Conservation (phyloP, 2,329 filamentous ascomycete species). For the Stemphylium lycopersici region DNA sequence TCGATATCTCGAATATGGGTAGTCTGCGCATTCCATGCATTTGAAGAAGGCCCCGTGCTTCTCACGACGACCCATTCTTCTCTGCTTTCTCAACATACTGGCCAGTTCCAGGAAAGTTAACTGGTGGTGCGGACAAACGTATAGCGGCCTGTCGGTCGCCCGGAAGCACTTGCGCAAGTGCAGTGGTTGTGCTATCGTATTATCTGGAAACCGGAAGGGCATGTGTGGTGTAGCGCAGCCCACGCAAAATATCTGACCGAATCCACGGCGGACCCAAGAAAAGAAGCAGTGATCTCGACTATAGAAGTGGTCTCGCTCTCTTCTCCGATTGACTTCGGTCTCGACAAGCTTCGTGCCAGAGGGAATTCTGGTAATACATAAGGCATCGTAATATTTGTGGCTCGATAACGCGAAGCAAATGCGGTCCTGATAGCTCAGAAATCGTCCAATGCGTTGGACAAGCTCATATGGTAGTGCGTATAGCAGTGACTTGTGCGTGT, state of each 20-base stretch:
- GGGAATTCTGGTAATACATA: neutral
- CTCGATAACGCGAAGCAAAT: slow-evolving; percentile 1
- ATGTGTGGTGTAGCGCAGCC: neutral
- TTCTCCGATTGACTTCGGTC: neutral
- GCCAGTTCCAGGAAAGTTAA: neutral
- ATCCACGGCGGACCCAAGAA: neutral
- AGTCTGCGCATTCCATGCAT: neutral
- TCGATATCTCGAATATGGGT: neutral
- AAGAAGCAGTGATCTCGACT: neutral
- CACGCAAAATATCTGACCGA: neutral
- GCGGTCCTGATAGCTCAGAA: neutral
- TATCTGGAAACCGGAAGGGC: neutral
- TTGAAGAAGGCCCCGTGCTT: neutral
- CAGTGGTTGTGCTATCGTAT: neutral
- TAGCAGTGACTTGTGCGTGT: neutral
- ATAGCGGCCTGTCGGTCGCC: neutral
- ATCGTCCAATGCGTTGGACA: neutral
- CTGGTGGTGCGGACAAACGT: neutral
- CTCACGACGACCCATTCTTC: neutral
- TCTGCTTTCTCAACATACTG: neutral
- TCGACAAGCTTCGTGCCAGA: neutral
- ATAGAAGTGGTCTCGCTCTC: neutral
- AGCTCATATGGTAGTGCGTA: slow-evolving; percentile 3
- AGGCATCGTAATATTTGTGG: neutral
- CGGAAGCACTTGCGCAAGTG: neutral